Conservation (phyloP, 192 early-diverging fungal genomes). For the Podila epicladia region DNA sequence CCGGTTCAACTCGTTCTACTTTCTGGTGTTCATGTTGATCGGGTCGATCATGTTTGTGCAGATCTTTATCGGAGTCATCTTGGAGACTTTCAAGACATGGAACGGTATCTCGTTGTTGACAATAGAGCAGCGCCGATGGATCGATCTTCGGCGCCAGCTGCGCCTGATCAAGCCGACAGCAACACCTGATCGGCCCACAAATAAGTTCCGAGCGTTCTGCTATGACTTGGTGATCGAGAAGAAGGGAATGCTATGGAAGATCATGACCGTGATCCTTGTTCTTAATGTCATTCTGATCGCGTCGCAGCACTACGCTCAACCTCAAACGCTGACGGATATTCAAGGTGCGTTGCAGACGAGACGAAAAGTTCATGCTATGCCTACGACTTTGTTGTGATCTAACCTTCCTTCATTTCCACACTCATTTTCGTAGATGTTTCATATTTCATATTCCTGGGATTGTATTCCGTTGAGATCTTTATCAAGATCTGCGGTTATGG, state of each 20-base stretch:
- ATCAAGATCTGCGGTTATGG: conserved; percentile 40
- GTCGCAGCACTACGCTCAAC: conserved; percentile 34
- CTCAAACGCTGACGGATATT: conserved; percentile 31
- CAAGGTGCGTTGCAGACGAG: conserved; percentile 18
- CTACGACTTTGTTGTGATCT: too few relatives aligned
- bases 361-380: too few relatives aligned
- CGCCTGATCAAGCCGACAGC: conserved; percentile 62
- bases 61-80: conserved; percentile 68
- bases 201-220: conserved; percentile 56
- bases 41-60: conserved; percentile 67
- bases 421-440: conserved; percentile 43
- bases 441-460: conserved; percentile 34
- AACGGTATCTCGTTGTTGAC: conserved; percentile 65
- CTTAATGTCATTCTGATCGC: conserved; percentile 59
- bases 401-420: not conserved
- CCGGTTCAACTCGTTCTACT: conserved; percentile 62
- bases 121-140: conserved; percentile 65
- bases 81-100: conserved; percentile 64
- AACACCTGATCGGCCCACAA: conserved; percentile 54
- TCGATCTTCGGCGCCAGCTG: conserved; percentile 65
- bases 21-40: conserved; percentile 65
- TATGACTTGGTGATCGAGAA: conserved; percentile 63
- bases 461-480: conserved; percentile 31
- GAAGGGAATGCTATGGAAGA: conserved; percentile 55
- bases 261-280: conserved; percentile 57